These are phyloP conservation scores for Calocybe gangraenosa DNA, from an alignment of 768 basidiomycete species.

Conservation along the genomic window DNA sequence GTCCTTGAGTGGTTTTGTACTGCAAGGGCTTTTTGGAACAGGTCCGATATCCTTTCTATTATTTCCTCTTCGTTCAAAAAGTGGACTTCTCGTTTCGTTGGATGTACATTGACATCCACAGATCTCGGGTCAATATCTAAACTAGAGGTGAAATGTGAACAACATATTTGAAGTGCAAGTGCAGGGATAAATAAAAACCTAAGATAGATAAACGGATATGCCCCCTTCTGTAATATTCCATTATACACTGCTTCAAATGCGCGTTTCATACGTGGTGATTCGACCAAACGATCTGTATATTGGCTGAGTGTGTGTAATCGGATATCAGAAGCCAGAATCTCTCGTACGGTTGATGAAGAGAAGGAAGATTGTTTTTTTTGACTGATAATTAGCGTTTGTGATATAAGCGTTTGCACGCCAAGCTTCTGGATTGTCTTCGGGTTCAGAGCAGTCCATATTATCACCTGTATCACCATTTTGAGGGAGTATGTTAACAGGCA, in stretches of 20 bases:
- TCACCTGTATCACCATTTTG: slow-evolving; percentile 19
- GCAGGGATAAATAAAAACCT: slow-evolving; percentile 48
- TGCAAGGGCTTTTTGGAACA: slow-evolving; percentile 62
- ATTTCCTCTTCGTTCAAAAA: slow-evolving; percentile 91
- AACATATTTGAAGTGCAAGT: background rate
- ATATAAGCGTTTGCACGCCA: slow-evolving; percentile 78
- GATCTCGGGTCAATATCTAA: slow-evolving; percentile 79
- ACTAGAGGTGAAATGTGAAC: slow-evolving; percentile 32
- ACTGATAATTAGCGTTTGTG: slow-evolving; percentile 86
- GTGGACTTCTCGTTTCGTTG: slow-evolving; percentile 95
- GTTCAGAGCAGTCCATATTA: slow-evolving; percentile 24
- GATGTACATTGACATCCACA: slow-evolving; percentile 97
- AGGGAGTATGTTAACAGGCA: slow-evolving; percentile 39
- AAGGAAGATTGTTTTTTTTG: slow-evolving; percentile 79
- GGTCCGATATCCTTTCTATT: slow-evolving; percentile 70
- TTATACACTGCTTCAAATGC: slow-evolving; percentile 86
- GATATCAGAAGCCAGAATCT: background rate
- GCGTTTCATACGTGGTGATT: slow-evolving; percentile 81
- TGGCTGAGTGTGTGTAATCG: background rate
- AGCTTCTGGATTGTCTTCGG: slow-evolving; percentile 36
- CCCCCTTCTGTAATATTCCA: slow-evolving; percentile 82
- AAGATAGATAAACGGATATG: slow-evolving; percentile 89
- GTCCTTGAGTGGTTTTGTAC: slow-evolving; percentile 61
- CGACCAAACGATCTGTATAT: slow-evolving; percentile 80
- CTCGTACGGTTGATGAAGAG: slow-evolving; percentile 92